Evolutionary conservation across 2,329 filamentous ascomycete species (phyloP).

Genomic region (Cytospora mali): DNA sequence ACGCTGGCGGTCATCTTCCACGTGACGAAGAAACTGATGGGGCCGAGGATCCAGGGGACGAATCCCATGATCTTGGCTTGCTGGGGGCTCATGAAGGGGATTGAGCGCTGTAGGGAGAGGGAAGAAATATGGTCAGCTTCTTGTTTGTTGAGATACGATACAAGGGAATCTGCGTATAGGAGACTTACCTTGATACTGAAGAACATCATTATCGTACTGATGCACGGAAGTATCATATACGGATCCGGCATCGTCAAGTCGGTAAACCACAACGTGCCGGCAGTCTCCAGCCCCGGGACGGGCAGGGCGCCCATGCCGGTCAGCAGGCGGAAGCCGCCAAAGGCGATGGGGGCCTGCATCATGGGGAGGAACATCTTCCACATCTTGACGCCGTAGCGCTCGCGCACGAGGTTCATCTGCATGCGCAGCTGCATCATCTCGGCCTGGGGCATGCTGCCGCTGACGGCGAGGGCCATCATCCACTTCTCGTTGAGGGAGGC

Average conservation of each 20-base stretch:
- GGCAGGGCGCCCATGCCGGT: conserved; percentile 75
- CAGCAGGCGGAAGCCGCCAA: conserved; percentile 78
- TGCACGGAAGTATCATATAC: conserved; percentile 70
- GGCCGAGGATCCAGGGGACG: conserved; percentile 40
- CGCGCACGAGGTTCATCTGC: conserved; percentile 55
- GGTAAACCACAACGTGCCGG: conserved; percentile 75
- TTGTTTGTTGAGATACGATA: not conserved
- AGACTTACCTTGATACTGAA: conserved; percentile 59
- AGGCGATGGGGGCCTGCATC: conserved; percentile 68
- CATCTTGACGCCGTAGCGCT: conserved; percentile 55
- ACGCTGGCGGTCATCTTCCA: conserved; percentile 50
- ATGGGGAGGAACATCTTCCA: conserved; percentile 57
- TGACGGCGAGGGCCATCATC: conserved; percentile 41
- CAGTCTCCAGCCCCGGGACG: conserved; percentile 74
- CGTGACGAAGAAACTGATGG: conserved; percentile 47
- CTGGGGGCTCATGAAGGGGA: conserved; percentile 38
- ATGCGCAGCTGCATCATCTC: conserved; percentile 49
- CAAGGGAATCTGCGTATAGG: not conserved
- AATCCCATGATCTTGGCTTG: conserved; percentile 37
- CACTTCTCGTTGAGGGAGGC: conserved; percentile 55
- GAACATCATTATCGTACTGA: conserved; percentile 60
- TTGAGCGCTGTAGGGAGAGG: conserved; percentile 34
- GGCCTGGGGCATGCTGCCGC: conserved; percentile 47
- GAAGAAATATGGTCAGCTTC: conserved; percentile 5
- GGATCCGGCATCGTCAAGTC: conserved; percentile 80